These are phyloP conservation scores for Lipomyces sp. DNA, from an alignment of 805 yeast species.

Conservation along the genomic window DNA sequence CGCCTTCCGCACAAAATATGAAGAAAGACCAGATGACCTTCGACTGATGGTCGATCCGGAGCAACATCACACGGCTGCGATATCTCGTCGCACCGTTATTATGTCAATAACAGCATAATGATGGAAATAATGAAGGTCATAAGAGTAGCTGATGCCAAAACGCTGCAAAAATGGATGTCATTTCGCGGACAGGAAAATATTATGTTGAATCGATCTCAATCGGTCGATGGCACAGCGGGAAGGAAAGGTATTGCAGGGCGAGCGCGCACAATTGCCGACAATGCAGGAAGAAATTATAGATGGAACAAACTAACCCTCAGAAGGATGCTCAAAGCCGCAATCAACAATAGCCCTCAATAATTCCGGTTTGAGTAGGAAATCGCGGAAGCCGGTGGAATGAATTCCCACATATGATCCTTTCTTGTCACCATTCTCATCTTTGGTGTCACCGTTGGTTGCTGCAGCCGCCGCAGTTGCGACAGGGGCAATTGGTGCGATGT, in stretches of 20 bases:
- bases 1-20: too few relatives aligned
- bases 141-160: neutral
- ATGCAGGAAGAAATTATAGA: constrained; percentile 11
- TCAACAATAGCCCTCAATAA: constrained; percentile 96
- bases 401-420: constrained; percentile 98
- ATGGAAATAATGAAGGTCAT: neutral
- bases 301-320: constrained; percentile 75
- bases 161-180: neutral
- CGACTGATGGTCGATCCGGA: too few relatives aligned
- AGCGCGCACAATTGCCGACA: constrained; percentile 3
- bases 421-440: constrained; percentile 61
- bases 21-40: too few relatives aligned
- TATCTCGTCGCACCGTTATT: neutral
- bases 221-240: neutral
- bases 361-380: constrained; percentile 95
- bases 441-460: constrained; percentile 43
- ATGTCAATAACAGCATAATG: too few relatives aligned
- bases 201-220: neutral
- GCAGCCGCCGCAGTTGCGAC: constrained; percentile 43
- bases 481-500: constrained; percentile 70
- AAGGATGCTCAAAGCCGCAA: constrained; percentile 99
- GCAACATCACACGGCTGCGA: too few relatives aligned
- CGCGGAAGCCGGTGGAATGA: constrained; percentile 98
- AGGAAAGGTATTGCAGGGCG: neutral
- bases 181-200: too few relatives aligned